Conservation (phyloP, 176 grass and related monocot genomes). For the Cenchrus purpureus region DNA sequence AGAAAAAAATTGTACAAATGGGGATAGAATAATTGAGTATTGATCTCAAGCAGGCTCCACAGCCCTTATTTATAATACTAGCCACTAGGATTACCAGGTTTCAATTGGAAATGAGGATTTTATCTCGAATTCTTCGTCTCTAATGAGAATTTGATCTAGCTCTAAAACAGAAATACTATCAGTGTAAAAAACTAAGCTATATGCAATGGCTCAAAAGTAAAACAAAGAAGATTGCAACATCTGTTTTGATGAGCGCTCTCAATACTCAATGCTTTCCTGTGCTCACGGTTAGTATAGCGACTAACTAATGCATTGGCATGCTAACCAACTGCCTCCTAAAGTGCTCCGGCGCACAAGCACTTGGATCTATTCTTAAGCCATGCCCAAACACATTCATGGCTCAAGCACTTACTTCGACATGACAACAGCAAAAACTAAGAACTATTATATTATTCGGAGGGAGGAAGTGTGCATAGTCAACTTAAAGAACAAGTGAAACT, state of each 20-base stretch:
- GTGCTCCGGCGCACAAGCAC: neutral
- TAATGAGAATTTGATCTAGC: neutral
- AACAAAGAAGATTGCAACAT: neutral
- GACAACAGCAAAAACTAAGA: neutral
- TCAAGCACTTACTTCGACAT: neutral
- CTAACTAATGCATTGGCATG: neutral
- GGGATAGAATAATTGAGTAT: neutral
- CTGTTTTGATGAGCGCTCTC: neutral
- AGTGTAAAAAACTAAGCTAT: neutral
- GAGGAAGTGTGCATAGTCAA: constrained; percentile 16
- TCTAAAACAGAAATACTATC: neutral
- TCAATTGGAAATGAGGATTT: neutral
- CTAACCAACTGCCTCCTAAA: neutral
- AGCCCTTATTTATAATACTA: neutral
- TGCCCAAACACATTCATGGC: neutral
- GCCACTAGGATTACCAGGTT: neutral
- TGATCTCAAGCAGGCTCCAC: neutral
- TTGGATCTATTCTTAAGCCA: neutral
- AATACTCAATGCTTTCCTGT: neutral
- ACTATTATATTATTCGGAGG: neutral
- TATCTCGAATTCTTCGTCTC: neutral
- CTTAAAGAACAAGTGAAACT: constrained; percentile 40
- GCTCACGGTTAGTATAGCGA: neutral
- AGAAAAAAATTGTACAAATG: constrained; percentile 15
- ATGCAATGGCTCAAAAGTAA: constrained; percentile 1